A percentile compares a stretch with the other conserved stretches of the same genome.
Conservation (phyloP, 257 asterid genomes). For the Capsicum baccatum region DNA sequence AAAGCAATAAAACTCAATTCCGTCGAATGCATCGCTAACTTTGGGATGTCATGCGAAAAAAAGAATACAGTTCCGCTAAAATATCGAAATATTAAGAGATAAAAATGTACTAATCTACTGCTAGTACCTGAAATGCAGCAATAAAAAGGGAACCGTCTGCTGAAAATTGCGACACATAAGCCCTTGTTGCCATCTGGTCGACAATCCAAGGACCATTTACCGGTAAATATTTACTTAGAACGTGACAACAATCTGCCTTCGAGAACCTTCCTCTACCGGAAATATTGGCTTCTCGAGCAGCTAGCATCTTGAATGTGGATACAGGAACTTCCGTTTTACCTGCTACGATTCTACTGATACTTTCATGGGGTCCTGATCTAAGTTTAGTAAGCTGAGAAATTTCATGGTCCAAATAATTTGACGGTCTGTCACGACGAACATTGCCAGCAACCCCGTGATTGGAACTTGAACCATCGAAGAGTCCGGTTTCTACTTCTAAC, state of each 20-base stretch:
- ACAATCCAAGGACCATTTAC: constrained; percentile 69
- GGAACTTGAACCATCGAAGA: constrained; percentile 55
- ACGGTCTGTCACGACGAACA: constrained; percentile 32
- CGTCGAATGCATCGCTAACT: background rate
- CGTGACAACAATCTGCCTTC: constrained; percentile 71
- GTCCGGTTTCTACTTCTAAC: constrained; percentile 57
- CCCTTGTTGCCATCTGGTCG: constrained; percentile 81
- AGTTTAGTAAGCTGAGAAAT: constrained; percentile 78
- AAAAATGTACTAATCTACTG: background rate
- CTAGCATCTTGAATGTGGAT: constrained; percentile 71
- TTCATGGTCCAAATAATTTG: constrained; percentile 52
- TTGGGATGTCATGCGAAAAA: background rate
- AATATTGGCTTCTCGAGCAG: constrained; percentile 76
- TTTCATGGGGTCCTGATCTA: constrained; percentile 66
- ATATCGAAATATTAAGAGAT: background rate
- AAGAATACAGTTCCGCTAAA: background rate
- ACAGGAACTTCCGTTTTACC: constrained; percentile 58
- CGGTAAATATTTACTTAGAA: constrained; percentile 75
- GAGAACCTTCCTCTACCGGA: constrained; percentile 74
- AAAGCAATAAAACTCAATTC: background rate
- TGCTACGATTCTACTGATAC: constrained; percentile 45
- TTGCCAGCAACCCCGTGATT: constrained; percentile 37
- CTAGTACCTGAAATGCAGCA: constrained; percentile 91
- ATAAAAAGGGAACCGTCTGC: constrained; percentile 79
- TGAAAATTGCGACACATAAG: constrained; percentile 88